Conservation (phyloP, 164 flowering plant genomes). For the Kingdonia uniflora region DNA sequence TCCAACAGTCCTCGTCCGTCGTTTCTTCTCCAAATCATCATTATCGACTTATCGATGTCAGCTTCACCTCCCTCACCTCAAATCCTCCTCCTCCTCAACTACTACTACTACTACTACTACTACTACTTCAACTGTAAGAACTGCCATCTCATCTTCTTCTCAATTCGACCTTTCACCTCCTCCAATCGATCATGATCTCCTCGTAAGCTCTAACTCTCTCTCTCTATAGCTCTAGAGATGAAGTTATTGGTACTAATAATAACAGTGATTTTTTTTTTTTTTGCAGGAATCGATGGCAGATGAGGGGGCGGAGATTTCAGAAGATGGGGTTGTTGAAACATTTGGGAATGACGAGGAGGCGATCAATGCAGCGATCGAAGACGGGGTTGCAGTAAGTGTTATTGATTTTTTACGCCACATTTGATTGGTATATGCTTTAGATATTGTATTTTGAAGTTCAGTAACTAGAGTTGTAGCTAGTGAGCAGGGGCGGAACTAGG, state of each 20-base stretch:
- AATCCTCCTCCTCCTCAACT: not conserved
- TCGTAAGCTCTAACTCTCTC: conserved; percentile 14
- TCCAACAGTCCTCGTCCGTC: not conserved
- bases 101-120: not conserved
- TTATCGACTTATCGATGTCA: no score
- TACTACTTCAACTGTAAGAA: not conserved
- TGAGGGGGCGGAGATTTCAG: conserved; percentile 37
- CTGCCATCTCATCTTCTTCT: conserved; percentile 18
- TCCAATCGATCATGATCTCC: conserved; percentile 55
- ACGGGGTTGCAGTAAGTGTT: conserved; percentile 47
- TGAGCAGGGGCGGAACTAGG: no score
- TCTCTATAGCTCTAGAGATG: no score
- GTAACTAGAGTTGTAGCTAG: no score
- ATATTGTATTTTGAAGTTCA: not conserved
- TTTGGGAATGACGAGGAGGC: conserved; percentile 58
- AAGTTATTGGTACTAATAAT: no score
- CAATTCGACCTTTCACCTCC: conserved; percentile 63
- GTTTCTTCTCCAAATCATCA: no score
- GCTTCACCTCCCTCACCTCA: not conserved
- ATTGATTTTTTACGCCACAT: not conserved
- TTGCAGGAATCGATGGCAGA: conserved; percentile 32
- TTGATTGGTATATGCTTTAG: not conserved
- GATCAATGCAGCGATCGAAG: conserved; percentile 35
- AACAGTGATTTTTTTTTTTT: not conserved
- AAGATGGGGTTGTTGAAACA: conserved; percentile 36